Conservation (phyloP, 2,329 filamentous ascomycete species). For the Aspergillus fumigatiaffinis region DNA sequence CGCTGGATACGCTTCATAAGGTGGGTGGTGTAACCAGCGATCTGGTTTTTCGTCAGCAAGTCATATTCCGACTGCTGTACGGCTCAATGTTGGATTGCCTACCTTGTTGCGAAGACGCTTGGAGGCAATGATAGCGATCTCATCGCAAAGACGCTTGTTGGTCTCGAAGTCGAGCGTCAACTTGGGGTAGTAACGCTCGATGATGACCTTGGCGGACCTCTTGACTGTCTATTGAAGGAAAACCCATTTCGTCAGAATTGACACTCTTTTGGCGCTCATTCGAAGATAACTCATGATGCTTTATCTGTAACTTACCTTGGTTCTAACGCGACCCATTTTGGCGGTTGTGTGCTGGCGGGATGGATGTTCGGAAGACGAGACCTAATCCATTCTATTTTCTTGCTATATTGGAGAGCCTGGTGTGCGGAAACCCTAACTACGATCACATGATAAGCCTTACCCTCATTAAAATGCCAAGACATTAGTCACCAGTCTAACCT, state of each 20-base stretch:
- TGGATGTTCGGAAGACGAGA: constrained; percentile 24
- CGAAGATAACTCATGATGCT: background rate
- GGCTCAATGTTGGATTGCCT: background rate
- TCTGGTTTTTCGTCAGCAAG: constrained; percentile 48
- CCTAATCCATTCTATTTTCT: constrained; percentile 12
- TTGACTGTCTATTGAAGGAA: constrained; percentile 57
- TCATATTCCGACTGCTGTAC: background rate
- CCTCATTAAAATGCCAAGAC: constrained; percentile 9
- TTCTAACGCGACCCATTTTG: constrained; percentile 50
- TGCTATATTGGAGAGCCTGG: constrained; percentile 7
- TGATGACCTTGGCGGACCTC: constrained; percentile 98
- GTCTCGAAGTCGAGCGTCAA: constrained; percentile 99
- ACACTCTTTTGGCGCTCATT: background rate
- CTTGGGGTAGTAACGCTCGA: constrained; percentile 97
- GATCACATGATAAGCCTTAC: constrained; percentile 13
- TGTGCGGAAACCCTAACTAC: background rate
- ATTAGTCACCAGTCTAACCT: background rate
- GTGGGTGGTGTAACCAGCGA: constrained; percentile 97
- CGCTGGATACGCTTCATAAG: constrained; percentile 99
- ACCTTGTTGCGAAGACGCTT: constrained; percentile 99
- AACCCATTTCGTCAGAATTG: constrained; percentile 1
- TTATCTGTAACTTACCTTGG: constrained; percentile 33
- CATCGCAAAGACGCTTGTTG: constrained; percentile 99
- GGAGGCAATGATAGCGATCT: constrained; percentile 98
- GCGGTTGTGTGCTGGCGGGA: constrained; percentile 33